Evolutionary conservation across 1,284 basidiomycete genomes (phyloP).

Genomic region (Abortiporus biennis): DNA sequence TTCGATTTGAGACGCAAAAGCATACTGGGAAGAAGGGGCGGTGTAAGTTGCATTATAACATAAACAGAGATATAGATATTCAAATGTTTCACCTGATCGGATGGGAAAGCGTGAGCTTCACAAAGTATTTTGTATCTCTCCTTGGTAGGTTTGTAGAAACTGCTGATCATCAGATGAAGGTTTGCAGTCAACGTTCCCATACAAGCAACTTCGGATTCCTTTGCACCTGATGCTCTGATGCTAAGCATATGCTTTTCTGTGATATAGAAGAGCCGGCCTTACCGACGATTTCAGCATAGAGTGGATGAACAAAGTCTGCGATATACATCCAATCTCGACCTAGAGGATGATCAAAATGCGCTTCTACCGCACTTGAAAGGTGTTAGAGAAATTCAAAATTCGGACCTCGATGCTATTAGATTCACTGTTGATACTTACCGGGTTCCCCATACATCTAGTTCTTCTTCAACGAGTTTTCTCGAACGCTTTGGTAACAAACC

Average conservation of each 20-base stretch:
- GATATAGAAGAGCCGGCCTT: constrained; percentile 20
- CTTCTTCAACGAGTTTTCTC: constrained; percentile 71
- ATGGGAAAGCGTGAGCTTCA: constrained; percentile 93
- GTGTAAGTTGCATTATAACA: neutral
- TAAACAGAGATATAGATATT: neutral
- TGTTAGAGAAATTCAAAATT: no score
- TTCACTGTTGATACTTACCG: constrained; percentile 40
- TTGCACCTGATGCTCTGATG: constrained; percentile 56
- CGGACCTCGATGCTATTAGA: no score
- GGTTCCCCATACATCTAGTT: constrained; percentile 84
- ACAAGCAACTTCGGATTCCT: constrained; percentile 85
- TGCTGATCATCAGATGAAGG: constrained; percentile 90
- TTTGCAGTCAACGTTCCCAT: constrained; percentile 95
- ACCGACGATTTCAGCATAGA: constrained; percentile 85
- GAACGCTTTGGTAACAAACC: constrained; percentile 79
- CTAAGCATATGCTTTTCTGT: neutral
- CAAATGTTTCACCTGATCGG: constrained; percentile 59
- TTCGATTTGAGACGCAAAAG: constrained; percentile 83
- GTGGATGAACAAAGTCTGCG: constrained; percentile 65
- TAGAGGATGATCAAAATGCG: constrained; percentile 88
- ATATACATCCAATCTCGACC: constrained; percentile 82
- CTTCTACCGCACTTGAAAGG: constrained; percentile 72
- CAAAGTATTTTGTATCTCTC: constrained; percentile 91
- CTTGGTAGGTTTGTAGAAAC: constrained; percentile 88
- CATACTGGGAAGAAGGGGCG: no score